phyloP scores from a whole-genome alignment of 208 protist genomes.

The Trypanosoma avium region DNA sequence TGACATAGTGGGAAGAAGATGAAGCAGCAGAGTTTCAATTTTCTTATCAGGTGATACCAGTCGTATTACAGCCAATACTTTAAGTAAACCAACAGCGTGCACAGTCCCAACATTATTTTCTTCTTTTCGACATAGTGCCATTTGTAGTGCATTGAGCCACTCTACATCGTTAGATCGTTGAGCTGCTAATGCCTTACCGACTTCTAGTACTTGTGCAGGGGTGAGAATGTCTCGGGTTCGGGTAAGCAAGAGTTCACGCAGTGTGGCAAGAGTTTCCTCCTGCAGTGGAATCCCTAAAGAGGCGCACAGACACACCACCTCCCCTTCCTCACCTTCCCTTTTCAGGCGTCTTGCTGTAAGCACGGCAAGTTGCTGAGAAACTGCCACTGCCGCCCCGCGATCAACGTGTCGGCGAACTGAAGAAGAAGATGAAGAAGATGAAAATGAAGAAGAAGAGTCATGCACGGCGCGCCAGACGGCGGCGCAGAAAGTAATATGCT shows the following conservation, averaged over 20 bases:
- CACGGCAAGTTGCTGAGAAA: slow-evolving; percentile 13
- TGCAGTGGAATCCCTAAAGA: slow-evolving; percentile 16
- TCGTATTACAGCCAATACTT: slow-evolving; percentile 1
- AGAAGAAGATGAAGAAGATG: not conserved
- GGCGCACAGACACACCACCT: slow-evolving; percentile 18
- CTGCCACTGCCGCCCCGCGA: not conserved
- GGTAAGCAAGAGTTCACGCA: slow-evolving; percentile 14
- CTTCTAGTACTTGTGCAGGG: slow-evolving; percentile 1
- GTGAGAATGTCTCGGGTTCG: slow-evolving; percentile 1
- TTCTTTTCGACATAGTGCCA: slow-evolving; percentile 1
- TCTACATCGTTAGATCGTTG: not conserved
- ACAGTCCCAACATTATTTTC: not conserved
- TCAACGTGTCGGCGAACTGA: not conserved
- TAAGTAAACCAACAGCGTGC: slow-evolving; percentile 16
- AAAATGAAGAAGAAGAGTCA: not conserved
- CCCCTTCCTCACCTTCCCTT: not conserved
- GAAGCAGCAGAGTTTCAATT: slow-evolving; percentile 19
- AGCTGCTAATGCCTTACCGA: slow-evolving; percentile 5
- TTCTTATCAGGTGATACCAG: not conserved
- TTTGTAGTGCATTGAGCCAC: slow-evolving; percentile 16
- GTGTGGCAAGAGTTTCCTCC: slow-evolving; percentile 9
- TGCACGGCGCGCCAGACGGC: slow-evolving; percentile 15
- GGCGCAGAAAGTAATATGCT: slow-evolving; percentile 18
- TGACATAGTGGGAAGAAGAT: slow-evolving; percentile 21
- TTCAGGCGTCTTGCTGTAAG: slow-evolving; percentile 24